These are phyloP conservation scores for Metarhizium robertsii DNA, from an alignment of 2,329 filamentous ascomycete species.

Conservation along the genomic window DNA sequence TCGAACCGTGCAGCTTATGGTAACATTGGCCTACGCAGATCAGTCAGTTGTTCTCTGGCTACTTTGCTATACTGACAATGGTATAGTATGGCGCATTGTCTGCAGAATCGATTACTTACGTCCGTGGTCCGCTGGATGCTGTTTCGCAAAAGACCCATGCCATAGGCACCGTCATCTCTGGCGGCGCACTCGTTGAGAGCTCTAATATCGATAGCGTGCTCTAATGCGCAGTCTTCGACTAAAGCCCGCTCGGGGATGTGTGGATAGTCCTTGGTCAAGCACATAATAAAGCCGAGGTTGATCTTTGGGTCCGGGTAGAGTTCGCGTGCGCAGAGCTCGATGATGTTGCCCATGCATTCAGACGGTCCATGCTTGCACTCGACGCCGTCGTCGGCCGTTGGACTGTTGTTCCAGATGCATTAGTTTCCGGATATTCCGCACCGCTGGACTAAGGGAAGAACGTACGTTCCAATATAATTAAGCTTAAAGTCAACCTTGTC, in stretches of 20 bases:
- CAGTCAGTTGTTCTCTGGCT: background rate
- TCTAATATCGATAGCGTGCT: conserved; percentile 80
- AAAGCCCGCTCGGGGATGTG: conserved; percentile 71
- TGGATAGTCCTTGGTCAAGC: conserved; percentile 65
- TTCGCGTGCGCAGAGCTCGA: conserved; percentile 81
- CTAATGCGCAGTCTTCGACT: conserved; percentile 78
- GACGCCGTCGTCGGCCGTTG: conserved; percentile 70
- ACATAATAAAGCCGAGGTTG: conserved; percentile 89
- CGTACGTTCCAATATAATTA: conserved; percentile 77
- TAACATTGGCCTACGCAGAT: conserved; percentile 46
- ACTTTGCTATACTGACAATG: background rate
- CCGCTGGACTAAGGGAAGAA: conserved; percentile 5
- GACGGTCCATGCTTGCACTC: conserved; percentile 80
- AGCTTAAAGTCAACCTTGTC: conserved; percentile 86
- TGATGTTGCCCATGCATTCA: conserved; percentile 88
- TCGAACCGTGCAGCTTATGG: conserved; percentile 68
- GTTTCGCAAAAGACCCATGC: conserved; percentile 55
- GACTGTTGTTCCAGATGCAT: conserved; percentile 30
- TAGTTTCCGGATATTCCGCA: background rate
- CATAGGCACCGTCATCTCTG: conserved; percentile 63
- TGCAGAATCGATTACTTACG: conserved; percentile 27
- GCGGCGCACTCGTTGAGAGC: conserved; percentile 75
- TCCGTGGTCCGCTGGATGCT: conserved; percentile 56
- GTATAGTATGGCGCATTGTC: background rate
- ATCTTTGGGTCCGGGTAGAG: conserved; percentile 80